These are phyloP conservation scores for Diaporthe ilicicola DNA, from an alignment of 2,329 filamentous ascomycete species.

Conservation along the genomic window DNA sequence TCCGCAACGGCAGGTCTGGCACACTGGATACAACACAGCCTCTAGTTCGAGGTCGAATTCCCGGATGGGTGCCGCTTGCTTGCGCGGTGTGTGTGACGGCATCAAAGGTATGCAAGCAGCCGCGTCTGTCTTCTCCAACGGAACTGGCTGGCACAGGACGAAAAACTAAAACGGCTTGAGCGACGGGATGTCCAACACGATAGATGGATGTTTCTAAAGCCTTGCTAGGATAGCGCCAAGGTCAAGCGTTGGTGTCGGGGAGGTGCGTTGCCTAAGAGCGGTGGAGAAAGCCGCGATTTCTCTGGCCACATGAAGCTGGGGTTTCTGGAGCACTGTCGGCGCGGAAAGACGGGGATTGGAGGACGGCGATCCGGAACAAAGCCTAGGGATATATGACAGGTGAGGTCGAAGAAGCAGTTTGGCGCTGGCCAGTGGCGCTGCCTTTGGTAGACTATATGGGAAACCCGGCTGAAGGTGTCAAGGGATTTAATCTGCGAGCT, in stretches of 20 bases:
- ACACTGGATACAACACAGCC: conserved; percentile 9
- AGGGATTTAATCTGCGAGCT: conserved; percentile 9
- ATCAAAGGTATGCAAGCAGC: conserved; percentile 40
- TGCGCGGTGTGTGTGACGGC: conserved; percentile 41
- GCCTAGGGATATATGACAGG: conserved; percentile 27
- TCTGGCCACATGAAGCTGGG: conserved; percentile 29
- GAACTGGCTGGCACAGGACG: conserved; percentile 28
- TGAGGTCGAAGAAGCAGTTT: conserved; percentile 26
- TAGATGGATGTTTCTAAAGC: conserved; percentile 34
- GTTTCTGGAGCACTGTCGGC: background rate
- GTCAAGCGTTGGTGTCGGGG: conserved; percentile 27
- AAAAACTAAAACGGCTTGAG: conserved; percentile 32
- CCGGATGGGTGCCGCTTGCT: conserved; percentile 24
- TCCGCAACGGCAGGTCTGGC: background rate
- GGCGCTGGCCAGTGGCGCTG: conserved; percentile 29
- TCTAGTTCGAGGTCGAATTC: conserved; percentile 29
- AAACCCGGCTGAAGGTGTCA: conserved; percentile 2
- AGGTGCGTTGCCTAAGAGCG: conserved; percentile 19
- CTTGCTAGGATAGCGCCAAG: conserved; percentile 26
- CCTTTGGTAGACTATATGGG: conserved; percentile 29
- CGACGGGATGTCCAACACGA: conserved; percentile 36
- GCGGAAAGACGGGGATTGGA: conserved; percentile 11
- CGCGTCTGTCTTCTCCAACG: conserved; percentile 36
- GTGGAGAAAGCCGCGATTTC: conserved; percentile 11
- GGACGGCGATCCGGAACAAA: conserved; percentile 11